Evolutionary conservation across 441 rosid species (phyloP).

Genomic region (Macaranga tanarius): DNA sequence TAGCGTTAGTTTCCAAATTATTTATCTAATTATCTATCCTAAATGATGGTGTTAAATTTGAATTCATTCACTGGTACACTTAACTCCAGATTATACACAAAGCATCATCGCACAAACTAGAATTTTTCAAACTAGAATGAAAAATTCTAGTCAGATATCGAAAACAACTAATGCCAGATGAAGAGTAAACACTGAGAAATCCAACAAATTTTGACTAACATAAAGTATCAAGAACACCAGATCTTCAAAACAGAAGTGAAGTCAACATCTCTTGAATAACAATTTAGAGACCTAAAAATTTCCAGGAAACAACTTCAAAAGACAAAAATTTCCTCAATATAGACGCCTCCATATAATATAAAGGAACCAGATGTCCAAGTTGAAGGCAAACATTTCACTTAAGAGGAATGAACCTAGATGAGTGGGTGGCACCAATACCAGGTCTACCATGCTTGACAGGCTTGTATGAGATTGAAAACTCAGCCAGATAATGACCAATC

Average conservation of each 20-base stretch:
- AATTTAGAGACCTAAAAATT: constrained; percentile 8
- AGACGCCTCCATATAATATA: not conserved
- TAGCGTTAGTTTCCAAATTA: too few relatives aligned
- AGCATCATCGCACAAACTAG: too few relatives aligned
- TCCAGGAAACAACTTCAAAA: not conserved
- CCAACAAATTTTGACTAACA: not conserved
- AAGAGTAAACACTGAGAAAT: not conserved
- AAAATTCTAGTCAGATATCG: not conserved
- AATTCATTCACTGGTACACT: too few relatives aligned
- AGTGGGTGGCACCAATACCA: constrained; percentile 88
- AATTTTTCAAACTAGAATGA: too few relatives aligned
- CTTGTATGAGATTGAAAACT: constrained; percentile 93
- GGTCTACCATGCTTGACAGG: constrained; percentile 96
- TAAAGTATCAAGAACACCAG: not conserved
- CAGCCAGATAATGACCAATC: constrained; percentile 91
- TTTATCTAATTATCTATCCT: too few relatives aligned
- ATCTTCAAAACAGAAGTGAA: constrained; percentile 9
- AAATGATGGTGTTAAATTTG: too few relatives aligned
- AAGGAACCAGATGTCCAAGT: not conserved
- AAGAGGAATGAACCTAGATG: constrained; percentile 86
- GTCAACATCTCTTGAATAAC: constrained; percentile 3
- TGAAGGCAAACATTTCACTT: constrained; percentile 42
- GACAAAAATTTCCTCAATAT: constrained; percentile 26
- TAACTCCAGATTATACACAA: too few relatives aligned
- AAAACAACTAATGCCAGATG: not conserved